phyloP scores from a whole-genome alignment of 371 early-diverging fungal species.

The Mucor circinelloides region DNA sequence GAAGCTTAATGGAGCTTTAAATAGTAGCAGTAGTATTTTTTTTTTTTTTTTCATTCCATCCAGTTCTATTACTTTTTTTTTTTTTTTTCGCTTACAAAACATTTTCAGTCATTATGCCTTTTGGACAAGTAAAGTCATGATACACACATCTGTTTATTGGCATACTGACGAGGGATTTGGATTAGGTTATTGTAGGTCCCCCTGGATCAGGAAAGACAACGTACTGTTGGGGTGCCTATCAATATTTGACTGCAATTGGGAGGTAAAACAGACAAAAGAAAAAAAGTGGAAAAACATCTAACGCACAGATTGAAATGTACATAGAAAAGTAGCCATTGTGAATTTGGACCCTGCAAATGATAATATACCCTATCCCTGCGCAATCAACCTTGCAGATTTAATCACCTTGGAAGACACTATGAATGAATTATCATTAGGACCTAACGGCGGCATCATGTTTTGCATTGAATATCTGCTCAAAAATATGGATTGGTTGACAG shows the following conservation, averaged over 20 bases:
- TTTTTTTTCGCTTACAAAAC: slow-evolving; percentile 11
- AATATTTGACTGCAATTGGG: slow-evolving; percentile 82
- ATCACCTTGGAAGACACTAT: slow-evolving; percentile 96
- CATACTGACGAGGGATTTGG: background rate
- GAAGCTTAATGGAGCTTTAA: background rate
- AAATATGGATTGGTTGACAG: slow-evolving; percentile 93
- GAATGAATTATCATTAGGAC: slow-evolving; percentile 93
- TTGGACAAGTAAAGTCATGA: slow-evolving; percentile 42
- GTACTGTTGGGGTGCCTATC: slow-evolving; percentile 92
- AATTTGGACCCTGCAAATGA: slow-evolving; percentile 99
- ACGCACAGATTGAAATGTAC: background rate
- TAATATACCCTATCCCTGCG: slow-evolving; percentile 82
- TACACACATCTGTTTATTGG: background rate
- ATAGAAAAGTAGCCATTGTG: slow-evolving; percentile 84
- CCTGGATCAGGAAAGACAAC: slow-evolving; percentile 99
- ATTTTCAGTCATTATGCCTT: slow-evolving; percentile 32
- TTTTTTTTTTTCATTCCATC: background rate
- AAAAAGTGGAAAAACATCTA: background rate
- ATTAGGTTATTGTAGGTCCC: slow-evolving; percentile 91
- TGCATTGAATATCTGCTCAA: slow-evolving; percentile 94
- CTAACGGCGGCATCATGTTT: slow-evolving; percentile 98
- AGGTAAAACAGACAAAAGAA: slow-evolving; percentile 49
- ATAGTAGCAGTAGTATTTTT: background rate
- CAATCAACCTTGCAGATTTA: slow-evolving; percentile 90
- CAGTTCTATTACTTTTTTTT: too few relatives aligned